Conservation (phyloP, 306 rosid genomes). For the Gynostemma pentaphyllum region DNA sequence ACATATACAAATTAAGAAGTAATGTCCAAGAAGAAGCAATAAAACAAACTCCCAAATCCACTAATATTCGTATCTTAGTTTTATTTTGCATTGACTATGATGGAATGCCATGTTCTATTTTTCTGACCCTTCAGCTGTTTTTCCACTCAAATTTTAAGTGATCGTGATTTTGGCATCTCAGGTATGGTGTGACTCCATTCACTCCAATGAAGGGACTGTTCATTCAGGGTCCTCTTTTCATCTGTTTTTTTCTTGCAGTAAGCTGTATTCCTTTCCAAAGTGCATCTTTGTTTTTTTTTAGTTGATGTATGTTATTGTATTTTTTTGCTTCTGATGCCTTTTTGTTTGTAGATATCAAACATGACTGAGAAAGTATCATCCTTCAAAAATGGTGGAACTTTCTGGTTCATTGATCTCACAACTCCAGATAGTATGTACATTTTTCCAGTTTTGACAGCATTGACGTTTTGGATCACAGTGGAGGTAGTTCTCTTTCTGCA, state of each 20-base stretch:
- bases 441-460: constrained; percentile 58
- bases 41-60: no score
- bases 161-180: constrained; percentile 26
- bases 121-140: no score
- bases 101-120: no score
- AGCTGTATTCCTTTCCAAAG: constrained; percentile 24
- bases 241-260: constrained; percentile 93
- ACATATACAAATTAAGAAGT: no score
- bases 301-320: no score
- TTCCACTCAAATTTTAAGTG: neutral
- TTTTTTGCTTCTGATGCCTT: neutral
- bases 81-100: no score
- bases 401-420: constrained; percentile 83
- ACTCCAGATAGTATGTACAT: constrained; percentile 64
- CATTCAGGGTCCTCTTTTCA: constrained; percentile 64
- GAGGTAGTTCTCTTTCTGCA: constrained; percentile 62
- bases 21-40: no score
- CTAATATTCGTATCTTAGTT: no score
- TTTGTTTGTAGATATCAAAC: constrained; percentile 47
- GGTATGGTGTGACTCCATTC: constrained; percentile 70
- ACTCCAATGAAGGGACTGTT: constrained; percentile 77
- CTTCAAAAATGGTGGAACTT: constrained; percentile 78
- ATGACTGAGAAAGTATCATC: constrained; percentile 91
- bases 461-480: constrained; percentile 70
- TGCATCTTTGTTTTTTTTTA: no score